These are phyloP conservation scores for Ascodesmis nigricans DNA, from an alignment of 495 filamentous ascomycete genomes.

Conservation along the genomic window DNA sequence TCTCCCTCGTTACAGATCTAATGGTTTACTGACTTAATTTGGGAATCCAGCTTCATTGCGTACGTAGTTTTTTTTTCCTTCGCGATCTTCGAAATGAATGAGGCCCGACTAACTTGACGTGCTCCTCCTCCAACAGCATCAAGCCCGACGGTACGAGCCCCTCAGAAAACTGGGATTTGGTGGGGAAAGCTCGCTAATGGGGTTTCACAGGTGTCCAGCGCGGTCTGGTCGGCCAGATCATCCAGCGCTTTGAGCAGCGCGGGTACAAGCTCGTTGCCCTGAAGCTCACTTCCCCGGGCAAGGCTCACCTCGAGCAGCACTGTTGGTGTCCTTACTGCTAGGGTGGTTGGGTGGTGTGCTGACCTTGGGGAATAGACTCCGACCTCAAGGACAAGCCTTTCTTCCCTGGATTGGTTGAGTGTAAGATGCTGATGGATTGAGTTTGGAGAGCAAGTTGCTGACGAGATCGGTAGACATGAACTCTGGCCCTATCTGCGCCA, in stretches of 20 bases:
- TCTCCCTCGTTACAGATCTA: constrained; percentile 8
- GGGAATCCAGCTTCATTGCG: constrained; percentile 18
- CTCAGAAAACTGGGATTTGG: background rate
- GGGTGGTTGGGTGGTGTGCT: no score
- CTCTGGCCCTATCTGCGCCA: constrained; percentile 87
- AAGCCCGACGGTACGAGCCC: constrained; percentile 17
- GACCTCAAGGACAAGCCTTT: constrained; percentile 87
- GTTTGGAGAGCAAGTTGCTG: no score
- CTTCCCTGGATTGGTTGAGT: constrained; percentile 46
- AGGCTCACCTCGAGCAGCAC: constrained; percentile 93
- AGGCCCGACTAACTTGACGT: constrained; percentile 3
- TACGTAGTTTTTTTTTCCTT: constrained; percentile 5
- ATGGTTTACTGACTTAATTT: constrained; percentile 29
- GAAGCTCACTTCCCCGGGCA: constrained; percentile 71
- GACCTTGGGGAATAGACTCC: no score
- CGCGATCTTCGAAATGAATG: background rate
- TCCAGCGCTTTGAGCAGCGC: constrained; percentile 87
- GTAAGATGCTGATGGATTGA: no score
- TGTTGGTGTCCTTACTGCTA: no score
- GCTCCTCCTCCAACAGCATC: constrained; percentile 8
- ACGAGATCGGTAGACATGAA: constrained; percentile 58
- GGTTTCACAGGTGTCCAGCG: constrained; percentile 33
- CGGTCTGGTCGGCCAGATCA: constrained; percentile 89
- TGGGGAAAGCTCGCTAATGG: constrained; percentile 1
- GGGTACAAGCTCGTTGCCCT: constrained; percentile 97